A percentile compares a stretch with the other conserved stretches of the same genome.
phyloP scores from a whole-genome alignment of 805 yeast species.

The Candida ficus region DNA sequence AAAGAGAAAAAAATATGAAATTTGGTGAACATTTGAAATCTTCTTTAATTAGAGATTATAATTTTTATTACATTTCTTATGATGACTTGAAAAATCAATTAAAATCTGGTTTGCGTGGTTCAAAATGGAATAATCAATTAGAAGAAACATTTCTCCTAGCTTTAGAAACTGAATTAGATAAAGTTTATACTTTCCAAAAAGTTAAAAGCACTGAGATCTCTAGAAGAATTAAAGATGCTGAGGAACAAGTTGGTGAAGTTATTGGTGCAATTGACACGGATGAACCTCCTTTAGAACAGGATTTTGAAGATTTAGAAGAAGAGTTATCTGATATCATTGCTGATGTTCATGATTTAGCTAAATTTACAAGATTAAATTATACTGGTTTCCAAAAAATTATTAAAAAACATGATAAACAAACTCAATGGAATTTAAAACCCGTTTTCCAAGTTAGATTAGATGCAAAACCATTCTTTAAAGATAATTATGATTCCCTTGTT shows the following conservation, averaged over 20 bases:
- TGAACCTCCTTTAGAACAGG: conserved; percentile 52
- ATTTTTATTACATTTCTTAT: conserved; percentile 85
- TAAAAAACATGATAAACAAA: conserved; percentile 92
- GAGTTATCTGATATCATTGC: conserved; percentile 86
- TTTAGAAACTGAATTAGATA: conserved; percentile 82
- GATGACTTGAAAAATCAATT: conserved; percentile 85
- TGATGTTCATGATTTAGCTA: conserved; percentile 94
- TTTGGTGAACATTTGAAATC: conserved; percentile 91
- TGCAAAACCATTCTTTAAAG: conserved; percentile 93
- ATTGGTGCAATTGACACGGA: conserved; percentile 50
- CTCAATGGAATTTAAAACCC: conserved; percentile 77
- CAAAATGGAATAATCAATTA: conserved; percentile 65
- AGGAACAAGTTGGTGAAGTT: conserved; percentile 62
- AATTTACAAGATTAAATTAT: conserved; percentile 87
- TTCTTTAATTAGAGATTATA: conserved; percentile 84
- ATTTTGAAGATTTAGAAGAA: conserved; percentile 69
- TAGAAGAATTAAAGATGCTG: conserved; percentile 80
- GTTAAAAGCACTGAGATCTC: conserved; percentile 82
- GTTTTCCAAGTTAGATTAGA: conserved; percentile 90
- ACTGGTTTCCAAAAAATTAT: conserved; percentile 96
- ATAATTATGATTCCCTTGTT: conserved; percentile 83
- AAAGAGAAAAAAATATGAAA: conserved; percentile 81
- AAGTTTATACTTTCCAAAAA: conserved; percentile 86
- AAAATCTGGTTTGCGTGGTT: conserved; percentile 58
- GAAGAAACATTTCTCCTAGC: conserved; percentile 76